Base-by-base conservation (phyloP, 75 land plant genomes). In the Sequoiadendron giganteum region DNA sequence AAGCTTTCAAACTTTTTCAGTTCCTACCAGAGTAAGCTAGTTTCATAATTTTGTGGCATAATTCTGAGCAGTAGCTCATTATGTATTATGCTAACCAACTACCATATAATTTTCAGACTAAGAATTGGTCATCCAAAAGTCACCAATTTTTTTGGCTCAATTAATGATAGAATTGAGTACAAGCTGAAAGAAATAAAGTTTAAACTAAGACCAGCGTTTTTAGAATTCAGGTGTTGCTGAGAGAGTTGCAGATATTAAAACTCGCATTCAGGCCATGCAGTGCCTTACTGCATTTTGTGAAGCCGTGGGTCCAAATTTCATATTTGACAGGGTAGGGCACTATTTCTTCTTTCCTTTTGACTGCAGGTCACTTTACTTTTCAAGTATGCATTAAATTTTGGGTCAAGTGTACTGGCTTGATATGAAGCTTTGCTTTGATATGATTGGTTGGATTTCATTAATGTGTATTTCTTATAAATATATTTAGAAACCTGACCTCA, bases 281-380 rank as follows among this genome's bases (percentile, higher is more conserved):
- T 92, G 93, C 85, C 92, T 92, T 34, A 92, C 93, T 39, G 85
- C 92, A 11, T 92, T 92, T 84, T 92, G 93, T 80, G 93, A 92
- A 86, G 93, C 92, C 10, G 93, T 91, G 34, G 93, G 92, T 32
- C 93, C 93, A 40, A 89, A 86, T 34, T 92, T 92, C 85, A 88
- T 92, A 16, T 90, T 92, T 88, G 92, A 89, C 36, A 88, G 92
- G 90, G 93, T 92, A 88, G 45, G 25, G 75, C 18, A 85, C 48
- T 79, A 40, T 79, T 79, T 79, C 47, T 42, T 21, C 10, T 70
- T 45, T 87, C 5, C 25, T 38, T 88, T 88, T 34, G 18, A 7
- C 43, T 68, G 21, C 65, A 87, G 47, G 47, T 34, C 40, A 68
- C 40, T 40, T 79, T 39, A 21, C 47, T 79, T 79, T 79, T 25